Conservation (phyloP, 2,329 filamentous ascomycete genomes). For the Verticillium nonalfalfae region DNA sequence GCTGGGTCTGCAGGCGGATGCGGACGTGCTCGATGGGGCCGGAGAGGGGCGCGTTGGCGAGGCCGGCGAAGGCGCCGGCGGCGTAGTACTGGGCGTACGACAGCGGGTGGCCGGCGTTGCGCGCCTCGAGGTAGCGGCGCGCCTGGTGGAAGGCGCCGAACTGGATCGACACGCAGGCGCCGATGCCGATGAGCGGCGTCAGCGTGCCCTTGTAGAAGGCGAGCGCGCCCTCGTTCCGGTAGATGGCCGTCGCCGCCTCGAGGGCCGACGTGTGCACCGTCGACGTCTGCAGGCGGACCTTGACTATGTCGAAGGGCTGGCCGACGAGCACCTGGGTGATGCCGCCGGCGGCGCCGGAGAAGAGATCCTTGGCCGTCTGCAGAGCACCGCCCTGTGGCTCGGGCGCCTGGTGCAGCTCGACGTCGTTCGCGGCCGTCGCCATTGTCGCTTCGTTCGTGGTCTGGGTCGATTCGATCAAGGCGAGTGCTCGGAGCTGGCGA, state of each 20-base stretch:
- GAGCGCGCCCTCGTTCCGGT: constrained; percentile 76
- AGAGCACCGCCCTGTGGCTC: constrained; percentile 25
- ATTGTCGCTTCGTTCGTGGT: constrained; percentile 17
- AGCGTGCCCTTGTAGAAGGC: constrained; percentile 99
- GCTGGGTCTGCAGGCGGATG: constrained; percentile 93
- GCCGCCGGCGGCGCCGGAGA: constrained; percentile 84
- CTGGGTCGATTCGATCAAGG: background rate
- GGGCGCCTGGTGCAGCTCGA: constrained; percentile 22
- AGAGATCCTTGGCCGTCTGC: constrained; percentile 80
- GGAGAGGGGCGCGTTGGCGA: constrained; percentile 84
- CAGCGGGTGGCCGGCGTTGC: constrained; percentile 54
- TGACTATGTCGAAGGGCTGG: constrained; percentile 84
- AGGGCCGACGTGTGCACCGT: constrained; percentile 74
- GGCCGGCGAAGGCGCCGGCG: constrained; percentile 84
- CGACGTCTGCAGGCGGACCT: constrained; percentile 91
- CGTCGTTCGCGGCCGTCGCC: constrained; percentile 28
- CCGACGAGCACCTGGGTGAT: constrained; percentile 89
- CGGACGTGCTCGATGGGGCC: constrained; percentile 94
- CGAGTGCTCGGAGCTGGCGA: background rate
- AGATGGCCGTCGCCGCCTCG: constrained; percentile 76
- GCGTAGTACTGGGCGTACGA: constrained; percentile 83
- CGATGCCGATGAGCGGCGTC: constrained; percentile 90
- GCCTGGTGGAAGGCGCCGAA: constrained; percentile 96
- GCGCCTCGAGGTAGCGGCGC: constrained; percentile 74
- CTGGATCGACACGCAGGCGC: constrained; percentile 96